These are phyloP conservation scores for Melanomma pulvis-pyrius DNA, from an alignment of 495 filamentous ascomycete genomes.

Conservation along the genomic window DNA sequence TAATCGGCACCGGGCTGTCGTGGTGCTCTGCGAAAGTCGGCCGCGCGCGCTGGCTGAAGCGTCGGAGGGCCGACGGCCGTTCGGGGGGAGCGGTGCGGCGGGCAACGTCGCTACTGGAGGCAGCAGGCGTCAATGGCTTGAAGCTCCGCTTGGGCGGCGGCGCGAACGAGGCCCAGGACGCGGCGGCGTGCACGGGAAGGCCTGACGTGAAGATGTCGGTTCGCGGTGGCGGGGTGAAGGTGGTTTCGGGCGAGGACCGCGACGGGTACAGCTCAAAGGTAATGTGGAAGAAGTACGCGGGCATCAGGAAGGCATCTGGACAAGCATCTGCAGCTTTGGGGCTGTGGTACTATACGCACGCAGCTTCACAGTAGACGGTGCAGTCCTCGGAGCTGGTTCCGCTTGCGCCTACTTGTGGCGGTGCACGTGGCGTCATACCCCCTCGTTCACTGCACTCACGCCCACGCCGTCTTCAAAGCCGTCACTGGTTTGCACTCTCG, in stretches of 20 bases:
- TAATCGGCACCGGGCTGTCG: constrained; percentile 34
- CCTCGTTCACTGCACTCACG: background rate
- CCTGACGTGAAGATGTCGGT: constrained; percentile 53
- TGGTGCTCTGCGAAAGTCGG: constrained; percentile 27
- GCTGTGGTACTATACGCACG: background rate
- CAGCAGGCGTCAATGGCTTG: constrained; percentile 18
- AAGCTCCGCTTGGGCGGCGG: constrained; percentile 7
- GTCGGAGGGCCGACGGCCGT: constrained; percentile 7
- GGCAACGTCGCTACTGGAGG: constrained; percentile 23
- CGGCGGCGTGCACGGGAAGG: constrained; percentile 48
- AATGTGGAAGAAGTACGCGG: constrained; percentile 90
- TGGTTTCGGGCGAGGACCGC: constrained; percentile 21
- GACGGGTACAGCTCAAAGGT: constrained; percentile 76
- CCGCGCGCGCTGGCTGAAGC: constrained; percentile 29
- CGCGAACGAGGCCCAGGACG: constrained; percentile 38
- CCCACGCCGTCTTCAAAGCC: background rate
- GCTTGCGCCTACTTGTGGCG: background rate
- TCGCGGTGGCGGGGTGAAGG: constrained; percentile 48
- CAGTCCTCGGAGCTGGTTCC: background rate
- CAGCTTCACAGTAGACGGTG: background rate
- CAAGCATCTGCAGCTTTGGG: background rate
- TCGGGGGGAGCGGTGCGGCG: constrained; percentile 8
- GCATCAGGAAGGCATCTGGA: constrained; percentile 54
- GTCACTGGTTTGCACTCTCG: background rate
- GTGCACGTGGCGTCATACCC: background rate